These are phyloP conservation scores for Luffa aegyptiaca DNA, from an alignment of 306 rosid species.

Conservation along the genomic window DNA sequence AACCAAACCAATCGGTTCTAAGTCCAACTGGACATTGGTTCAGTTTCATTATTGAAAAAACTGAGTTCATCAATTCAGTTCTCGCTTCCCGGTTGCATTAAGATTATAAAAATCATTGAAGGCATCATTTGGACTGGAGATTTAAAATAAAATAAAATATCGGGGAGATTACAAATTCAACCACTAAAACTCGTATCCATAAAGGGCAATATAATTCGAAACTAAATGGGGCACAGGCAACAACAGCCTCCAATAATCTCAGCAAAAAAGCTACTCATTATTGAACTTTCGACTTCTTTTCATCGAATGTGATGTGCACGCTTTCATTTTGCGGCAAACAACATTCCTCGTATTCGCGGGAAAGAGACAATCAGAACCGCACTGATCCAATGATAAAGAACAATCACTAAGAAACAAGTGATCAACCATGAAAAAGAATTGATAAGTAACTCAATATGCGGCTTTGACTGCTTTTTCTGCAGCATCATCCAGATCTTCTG, in stretches of 20 bases:
- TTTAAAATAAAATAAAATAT: not conserved
- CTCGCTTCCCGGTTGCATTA: too few relatives aligned
- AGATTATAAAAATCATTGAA: too few relatives aligned
- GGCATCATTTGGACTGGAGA: not conserved
- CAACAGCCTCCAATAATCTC: not conserved
- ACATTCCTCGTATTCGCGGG: not conserved
- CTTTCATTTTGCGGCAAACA: not conserved
- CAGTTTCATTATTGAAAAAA: too few relatives aligned
- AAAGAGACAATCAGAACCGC: not conserved
- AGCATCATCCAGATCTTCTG: conserved; percentile 96
- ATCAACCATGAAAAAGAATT: conserved; percentile 10
- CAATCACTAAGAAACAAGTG: conserved; percentile 18
- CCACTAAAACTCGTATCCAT: not conserved
- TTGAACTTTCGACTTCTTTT: not conserved
- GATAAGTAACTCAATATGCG: conserved; percentile 36
- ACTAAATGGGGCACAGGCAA: not conserved
- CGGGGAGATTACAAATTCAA: not conserved
- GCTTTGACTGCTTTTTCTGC: conserved; percentile 92
- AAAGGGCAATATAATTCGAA: not conserved
- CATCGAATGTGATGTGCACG: not conserved
- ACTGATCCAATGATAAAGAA: conserved; percentile 5
- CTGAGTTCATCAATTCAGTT: too few relatives aligned
- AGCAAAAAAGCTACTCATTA: not conserved
- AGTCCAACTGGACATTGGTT: too few relatives aligned
- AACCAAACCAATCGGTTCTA: too few relatives aligned